phyloP scores from a whole-genome alignment of 306 rosid genomes.

The Herpetospermum pedunculosum region DNA sequence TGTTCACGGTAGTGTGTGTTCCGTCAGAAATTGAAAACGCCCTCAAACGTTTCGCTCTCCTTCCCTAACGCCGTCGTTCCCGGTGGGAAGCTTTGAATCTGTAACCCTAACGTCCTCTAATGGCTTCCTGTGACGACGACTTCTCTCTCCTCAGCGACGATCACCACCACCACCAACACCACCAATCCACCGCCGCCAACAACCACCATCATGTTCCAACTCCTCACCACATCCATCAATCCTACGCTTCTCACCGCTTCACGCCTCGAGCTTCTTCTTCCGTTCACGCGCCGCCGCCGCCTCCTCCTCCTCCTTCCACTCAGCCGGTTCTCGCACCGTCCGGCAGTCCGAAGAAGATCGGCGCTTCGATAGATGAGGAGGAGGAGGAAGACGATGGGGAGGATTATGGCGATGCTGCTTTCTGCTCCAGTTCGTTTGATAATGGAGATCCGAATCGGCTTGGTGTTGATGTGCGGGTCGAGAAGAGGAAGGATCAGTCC shows the following conservation, averaged over 20 bases:
- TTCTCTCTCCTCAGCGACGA: slow-evolving; percentile 82
- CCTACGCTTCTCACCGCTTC: slow-evolving; percentile 49
- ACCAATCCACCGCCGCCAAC: slow-evolving; percentile 21
- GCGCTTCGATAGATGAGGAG: slow-evolving; percentile 22
- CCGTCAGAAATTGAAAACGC: slow-evolving; percentile 32
- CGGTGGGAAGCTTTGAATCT: slow-evolving; percentile 23
- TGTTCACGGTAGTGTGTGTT: slow-evolving; percentile 35
- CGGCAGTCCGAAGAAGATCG: slow-evolving; percentile 20
- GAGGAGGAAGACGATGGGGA: slow-evolving; percentile 35
- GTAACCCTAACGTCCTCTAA: slow-evolving; percentile 67
- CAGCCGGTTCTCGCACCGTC: slow-evolving; percentile 10
- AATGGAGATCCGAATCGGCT: slow-evolving; percentile 35
- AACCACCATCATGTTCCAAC: slow-evolving; percentile 19
- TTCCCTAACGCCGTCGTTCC: slow-evolving; percentile 54
- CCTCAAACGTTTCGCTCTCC: slow-evolving; percentile 9
- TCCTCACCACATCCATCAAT: slow-evolving; percentile 39
- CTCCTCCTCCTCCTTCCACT: not conserved
- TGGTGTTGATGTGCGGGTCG: slow-evolving; percentile 21
- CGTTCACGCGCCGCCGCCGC: slow-evolving; percentile 21
- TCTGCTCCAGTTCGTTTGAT: slow-evolving; percentile 39
- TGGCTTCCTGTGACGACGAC: slow-evolving; percentile 96
- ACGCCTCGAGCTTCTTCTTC: slow-evolving; percentile 19
- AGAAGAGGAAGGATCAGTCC: slow-evolving; percentile 48
- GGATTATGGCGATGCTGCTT: slow-evolving; percentile 34
- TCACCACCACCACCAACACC: slow-evolving; percentile 24